These are phyloP conservation scores for Jackrogersella minutella DNA, from an alignment of 495 filamentous ascomycete species.

Conservation along the genomic window DNA sequence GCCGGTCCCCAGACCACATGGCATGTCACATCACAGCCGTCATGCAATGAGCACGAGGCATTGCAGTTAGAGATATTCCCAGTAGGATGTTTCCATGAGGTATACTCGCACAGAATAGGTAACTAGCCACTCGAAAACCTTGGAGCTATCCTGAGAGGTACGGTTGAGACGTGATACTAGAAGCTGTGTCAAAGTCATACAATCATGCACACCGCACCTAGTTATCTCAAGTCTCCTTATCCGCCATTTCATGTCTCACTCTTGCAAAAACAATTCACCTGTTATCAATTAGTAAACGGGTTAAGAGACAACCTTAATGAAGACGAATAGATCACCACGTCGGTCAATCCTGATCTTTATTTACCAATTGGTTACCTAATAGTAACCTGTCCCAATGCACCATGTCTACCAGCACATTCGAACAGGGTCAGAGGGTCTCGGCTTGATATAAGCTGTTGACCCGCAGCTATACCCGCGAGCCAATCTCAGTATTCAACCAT, in stretches of 20 bases:
- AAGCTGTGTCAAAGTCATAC: constrained; percentile 25
- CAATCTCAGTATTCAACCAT: neutral
- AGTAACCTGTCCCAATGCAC: neutral
- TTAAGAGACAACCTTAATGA: constrained; percentile 18
- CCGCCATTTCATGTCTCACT: constrained; percentile 23
- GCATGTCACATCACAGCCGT: neutral
- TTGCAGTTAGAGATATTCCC: neutral
- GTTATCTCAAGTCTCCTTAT: neutral
- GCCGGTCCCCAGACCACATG: constrained; percentile 1
- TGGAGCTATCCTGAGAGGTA: neutral
- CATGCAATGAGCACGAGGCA: neutral
- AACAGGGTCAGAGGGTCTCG: constrained; percentile 20
- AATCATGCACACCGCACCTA: neutral
- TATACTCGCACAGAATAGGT: neutral
- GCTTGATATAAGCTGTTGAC: constrained; percentile 19
- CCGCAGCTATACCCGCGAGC: constrained; percentile 29
- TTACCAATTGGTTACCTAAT: no score
- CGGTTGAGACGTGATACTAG: constrained; percentile 13
- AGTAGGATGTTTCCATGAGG: neutral
- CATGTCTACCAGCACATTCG: constrained; percentile 7
- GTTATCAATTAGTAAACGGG: neutral
- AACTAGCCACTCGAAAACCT: neutral
- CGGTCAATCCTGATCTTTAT: constrained; percentile 4
- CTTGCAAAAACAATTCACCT: neutral
- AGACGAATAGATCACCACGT: constrained; percentile 18